Conservation (phyloP, 345 rosid species). For the Sapria himalayana region DNA sequence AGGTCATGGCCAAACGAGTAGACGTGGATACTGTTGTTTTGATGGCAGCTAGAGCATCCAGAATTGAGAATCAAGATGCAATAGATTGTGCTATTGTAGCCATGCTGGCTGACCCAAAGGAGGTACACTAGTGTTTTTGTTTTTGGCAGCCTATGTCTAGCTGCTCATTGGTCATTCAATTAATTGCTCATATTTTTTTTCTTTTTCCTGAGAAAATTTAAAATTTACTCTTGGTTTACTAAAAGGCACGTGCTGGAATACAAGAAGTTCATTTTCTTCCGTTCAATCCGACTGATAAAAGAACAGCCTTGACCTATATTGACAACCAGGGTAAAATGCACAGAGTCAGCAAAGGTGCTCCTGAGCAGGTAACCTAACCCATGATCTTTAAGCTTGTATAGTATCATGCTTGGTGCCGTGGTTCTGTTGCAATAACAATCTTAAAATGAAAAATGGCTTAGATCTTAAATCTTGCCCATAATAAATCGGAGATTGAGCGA, state of each 20-base stretch:
- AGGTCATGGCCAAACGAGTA: conserved; percentile 87
- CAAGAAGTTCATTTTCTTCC: conserved; percentile 93
- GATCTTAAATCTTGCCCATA: conserved; percentile 83
- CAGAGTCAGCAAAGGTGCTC: conserved; percentile 98
- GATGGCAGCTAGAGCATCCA: conserved; percentile 96
- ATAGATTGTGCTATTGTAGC: conserved; percentile 92
- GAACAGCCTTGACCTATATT: conserved; percentile 78
- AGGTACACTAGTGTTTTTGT: conserved; percentile 27
- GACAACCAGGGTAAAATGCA: conserved; percentile 74
- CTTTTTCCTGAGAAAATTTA: no score
- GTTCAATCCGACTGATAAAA: conserved; percentile 92
- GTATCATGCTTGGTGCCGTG: no score
- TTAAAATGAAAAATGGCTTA: no score
- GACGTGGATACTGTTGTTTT: conserved; percentile 70
- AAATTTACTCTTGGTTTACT: no score
- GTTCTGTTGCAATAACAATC: no score
- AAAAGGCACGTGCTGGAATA: conserved; percentile 89
- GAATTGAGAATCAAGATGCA: conserved; percentile 90
- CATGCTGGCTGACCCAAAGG: conserved; percentile 95
- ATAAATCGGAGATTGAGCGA: conserved; percentile 66
- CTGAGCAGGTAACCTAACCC: conserved; percentile 57
- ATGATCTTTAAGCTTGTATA: background rate
- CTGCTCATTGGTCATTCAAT: background rate
- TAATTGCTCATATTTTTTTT: conserved; percentile 1
- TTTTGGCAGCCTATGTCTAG: no score